Evolutionary conservation across 768 basidiomycete genomes (phyloP).

Genomic region (Rhizopogon vulgaris): DNA sequence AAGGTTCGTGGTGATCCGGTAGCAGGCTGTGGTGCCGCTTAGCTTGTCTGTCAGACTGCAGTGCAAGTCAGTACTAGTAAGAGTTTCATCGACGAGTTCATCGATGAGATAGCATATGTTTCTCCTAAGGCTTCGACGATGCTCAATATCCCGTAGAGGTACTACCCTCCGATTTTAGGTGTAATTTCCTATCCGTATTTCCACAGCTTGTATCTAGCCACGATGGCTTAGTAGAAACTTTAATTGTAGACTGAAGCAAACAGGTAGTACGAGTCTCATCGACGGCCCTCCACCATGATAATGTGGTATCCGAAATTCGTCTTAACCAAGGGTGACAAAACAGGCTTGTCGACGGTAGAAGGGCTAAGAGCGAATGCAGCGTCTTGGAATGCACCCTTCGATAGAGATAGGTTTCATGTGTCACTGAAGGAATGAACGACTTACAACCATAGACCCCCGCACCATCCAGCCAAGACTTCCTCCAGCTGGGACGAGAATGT

Average conservation of each 20-base stretch:
- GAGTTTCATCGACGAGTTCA: constrained; percentile 8
- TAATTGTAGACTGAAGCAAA: background rate
- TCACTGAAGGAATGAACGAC: constrained; percentile 13
- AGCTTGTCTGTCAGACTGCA: constrained; percentile 35
- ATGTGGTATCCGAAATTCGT: constrained; percentile 84
- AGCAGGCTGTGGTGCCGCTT: constrained; percentile 2
- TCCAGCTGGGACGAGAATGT: constrained; percentile 44
- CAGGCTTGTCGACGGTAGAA: constrained; percentile 76
- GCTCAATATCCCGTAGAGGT: background rate
- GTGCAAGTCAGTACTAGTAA: constrained; percentile 40
- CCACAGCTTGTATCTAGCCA: constrained; percentile 2
- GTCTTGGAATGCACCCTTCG: constrained; percentile 71
- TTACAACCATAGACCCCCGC: constrained; percentile 78
- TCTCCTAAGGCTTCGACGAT: background rate
- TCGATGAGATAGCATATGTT: background rate
- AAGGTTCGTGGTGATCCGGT: constrained; percentile 34
- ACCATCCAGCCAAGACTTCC: constrained; percentile 86
- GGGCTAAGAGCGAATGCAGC: constrained; percentile 79
- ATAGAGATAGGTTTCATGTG: constrained; percentile 2
- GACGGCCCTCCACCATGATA: constrained; percentile 86
- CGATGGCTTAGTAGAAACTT: background rate
- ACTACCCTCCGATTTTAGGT: background rate
- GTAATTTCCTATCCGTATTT: constrained; percentile 2
- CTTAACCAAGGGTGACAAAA: constrained; percentile 67
- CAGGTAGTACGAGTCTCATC: constrained; percentile 26